Evolutionary conservation across 1,284 basidiomycete genomes (phyloP).

Genomic region (Ganoderma boninense): DNA sequence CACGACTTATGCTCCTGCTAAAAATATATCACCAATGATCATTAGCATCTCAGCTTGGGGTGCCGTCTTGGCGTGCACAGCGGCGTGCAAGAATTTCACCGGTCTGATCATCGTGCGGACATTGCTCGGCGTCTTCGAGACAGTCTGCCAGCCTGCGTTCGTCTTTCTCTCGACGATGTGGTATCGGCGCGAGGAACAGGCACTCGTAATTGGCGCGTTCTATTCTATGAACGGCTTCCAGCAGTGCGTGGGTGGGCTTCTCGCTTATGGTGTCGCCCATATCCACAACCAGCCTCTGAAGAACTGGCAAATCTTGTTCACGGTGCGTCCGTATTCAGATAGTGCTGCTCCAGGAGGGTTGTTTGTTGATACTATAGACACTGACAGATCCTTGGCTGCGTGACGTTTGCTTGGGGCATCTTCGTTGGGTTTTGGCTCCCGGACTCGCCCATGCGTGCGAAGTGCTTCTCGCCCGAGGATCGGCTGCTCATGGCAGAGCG

Average conservation of each 20-base stretch:
- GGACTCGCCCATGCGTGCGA: conserved; percentile 58
- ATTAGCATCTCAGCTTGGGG: conserved; percentile 56
- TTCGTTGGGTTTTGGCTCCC: conserved; percentile 62
- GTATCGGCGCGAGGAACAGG: conserved; percentile 61
- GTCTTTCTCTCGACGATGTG: conserved; percentile 57
- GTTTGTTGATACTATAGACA: neutral
- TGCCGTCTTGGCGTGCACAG: conserved; percentile 56
- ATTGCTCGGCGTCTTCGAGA: conserved; percentile 58
- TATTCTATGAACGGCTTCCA: conserved; percentile 64
- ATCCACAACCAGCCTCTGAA: conserved; percentile 51
- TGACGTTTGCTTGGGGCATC: conserved; percentile 57
- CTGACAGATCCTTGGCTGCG: conserved; percentile 50
- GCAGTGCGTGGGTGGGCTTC: conserved; percentile 58
- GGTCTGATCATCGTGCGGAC: conserved; percentile 58
- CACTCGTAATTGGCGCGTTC: conserved; percentile 56
- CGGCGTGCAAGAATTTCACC: conserved; percentile 55
- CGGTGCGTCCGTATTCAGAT: conserved; percentile 38
- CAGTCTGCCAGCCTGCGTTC: conserved; percentile 59
- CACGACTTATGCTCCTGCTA: no score
- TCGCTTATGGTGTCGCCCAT: conserved; percentile 59
- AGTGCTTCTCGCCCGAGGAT: conserved; percentile 57
- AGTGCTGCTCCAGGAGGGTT: no score
- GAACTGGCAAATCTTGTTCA: conserved; percentile 63
- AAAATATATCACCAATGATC: neutral
- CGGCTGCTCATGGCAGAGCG: conserved; percentile 61